Base-by-base conservation (phyloP, 768 basidiomycete genomes). In the Grammothele lineata region DNA sequence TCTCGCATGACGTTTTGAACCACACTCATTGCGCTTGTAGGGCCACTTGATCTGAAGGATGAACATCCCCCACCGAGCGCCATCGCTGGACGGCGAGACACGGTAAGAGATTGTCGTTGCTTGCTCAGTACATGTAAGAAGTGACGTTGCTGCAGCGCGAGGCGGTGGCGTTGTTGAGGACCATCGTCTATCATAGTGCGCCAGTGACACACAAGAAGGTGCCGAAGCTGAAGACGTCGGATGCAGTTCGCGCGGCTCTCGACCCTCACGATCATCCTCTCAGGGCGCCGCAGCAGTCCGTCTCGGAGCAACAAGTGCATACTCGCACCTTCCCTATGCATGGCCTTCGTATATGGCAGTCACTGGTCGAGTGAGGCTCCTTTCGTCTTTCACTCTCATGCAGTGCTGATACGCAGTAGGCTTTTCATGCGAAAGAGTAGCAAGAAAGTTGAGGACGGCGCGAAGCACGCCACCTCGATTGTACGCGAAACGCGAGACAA, bases 61-160 rank as follows among this genome's bases (percentile, higher is more conserved):
- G 89, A 92, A 66, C 66, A 62, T 3, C 87, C 87, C 0, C 86
- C 88, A 8, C 76, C 84, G 3, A 80, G 74, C 30, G 83, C 85
- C 2, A 86, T 91, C 45, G 85, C 82, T 7, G 80, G 75, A 10
- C 69, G 87, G 34, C 67, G 77, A 36, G 86, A 92, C 55, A 87
- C 85, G 24, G 82, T 76, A 45, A 43, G 76, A 46, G 14, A 33
- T 25, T 30, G 14, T 14, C 7, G 27, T 30, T 14, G 27, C n/a
- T n/a, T n/a, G n/a, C n/a, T n/a, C n/a, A n/a, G n/a, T n/a, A n/a
- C n/a, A 30, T 7, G 27, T 30, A 30, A 7, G 7, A 30, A 7
- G 8, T 30, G 27, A 21, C 7, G n/a, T 6, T 1, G 27, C 14
- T 9, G n/a, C 50, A 83, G 81, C 67, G 62, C 17, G 81, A 81